These are phyloP conservation scores for Oligophagozyma castellii DNA, from an alignment of 1,139 yeast genomes.

Conservation along the genomic window DNA sequence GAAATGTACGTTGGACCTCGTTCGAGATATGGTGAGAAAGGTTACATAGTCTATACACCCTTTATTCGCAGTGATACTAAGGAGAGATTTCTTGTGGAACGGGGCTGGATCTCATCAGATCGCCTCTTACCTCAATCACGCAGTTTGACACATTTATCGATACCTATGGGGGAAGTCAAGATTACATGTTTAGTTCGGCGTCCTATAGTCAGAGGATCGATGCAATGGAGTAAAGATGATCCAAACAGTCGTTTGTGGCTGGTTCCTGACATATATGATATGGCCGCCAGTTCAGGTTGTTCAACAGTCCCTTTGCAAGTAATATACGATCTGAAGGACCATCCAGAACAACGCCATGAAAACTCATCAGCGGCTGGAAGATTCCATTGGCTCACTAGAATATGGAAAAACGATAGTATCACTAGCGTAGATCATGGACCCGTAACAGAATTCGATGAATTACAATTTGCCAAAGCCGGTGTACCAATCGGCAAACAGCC, in stretches of 20 bases:
- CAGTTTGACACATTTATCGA: constrained; percentile 46
- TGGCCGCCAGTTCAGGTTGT: constrained; percentile 48
- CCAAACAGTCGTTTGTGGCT: constrained; percentile 46
- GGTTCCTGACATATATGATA: constrained; percentile 66
- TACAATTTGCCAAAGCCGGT: constrained; percentile 56
- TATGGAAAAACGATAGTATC: constrained; percentile 3
- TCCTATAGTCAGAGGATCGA: constrained; percentile 53
- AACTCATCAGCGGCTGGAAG: background rate
- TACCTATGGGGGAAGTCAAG: constrained; percentile 57
- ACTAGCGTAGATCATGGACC: background rate
- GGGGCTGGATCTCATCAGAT: constrained; percentile 86
- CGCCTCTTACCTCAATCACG: constrained; percentile 55
- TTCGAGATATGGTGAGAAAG: constrained; percentile 57
- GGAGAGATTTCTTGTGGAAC: constrained; percentile 56
- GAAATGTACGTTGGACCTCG: constrained; percentile 93
- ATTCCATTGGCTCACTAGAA: background rate
- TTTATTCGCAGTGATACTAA: constrained; percentile 66
- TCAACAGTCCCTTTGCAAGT: constrained; percentile 72
- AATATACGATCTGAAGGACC: constrained; percentile 50
- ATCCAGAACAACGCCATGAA: constrained; percentile 12
- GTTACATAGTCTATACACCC: constrained; percentile 75
- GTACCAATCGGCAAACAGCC: constrained; percentile 84
- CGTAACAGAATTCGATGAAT: constrained; percentile 28
- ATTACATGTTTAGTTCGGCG: constrained; percentile 60
- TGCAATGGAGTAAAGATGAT: constrained; percentile 69